Conservation (phyloP, 176 grass and related monocot genomes). For the Lolium rigidum region DNA sequence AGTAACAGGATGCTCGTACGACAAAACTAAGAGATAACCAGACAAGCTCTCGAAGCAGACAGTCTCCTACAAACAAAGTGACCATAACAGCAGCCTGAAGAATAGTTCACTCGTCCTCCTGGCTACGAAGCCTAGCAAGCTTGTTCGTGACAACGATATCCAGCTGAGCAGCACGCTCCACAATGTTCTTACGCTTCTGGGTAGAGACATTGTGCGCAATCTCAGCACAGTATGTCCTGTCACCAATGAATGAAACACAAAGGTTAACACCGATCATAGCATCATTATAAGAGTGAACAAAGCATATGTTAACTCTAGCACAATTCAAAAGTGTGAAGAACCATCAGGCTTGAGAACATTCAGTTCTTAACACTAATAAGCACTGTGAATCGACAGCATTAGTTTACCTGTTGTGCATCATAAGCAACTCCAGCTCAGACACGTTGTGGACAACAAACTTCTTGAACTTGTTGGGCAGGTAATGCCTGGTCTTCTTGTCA, state of each 20-base stretch:
- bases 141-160: conserved; percentile 86
- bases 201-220: conserved; percentile 80
- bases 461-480: conserved; percentile 88
- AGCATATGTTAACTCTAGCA: neutral
- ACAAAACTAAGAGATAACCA: neutral
- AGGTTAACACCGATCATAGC: neutral
- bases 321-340: neutral
- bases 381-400: neutral
- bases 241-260: neutral
- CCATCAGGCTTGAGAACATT: neutral
- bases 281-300: neutral
- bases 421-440: conserved; percentile 78
- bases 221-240: conserved; percentile 86
- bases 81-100: neutral
- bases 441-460: conserved; percentile 89
- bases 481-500: conserved; percentile 86
- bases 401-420: conserved; percentile 89
- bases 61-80: conserved; percentile 34
- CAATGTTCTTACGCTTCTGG: conserved; percentile 84
- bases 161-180: conserved; percentile 76
- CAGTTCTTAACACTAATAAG: neutral
- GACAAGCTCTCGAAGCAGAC: neutral
- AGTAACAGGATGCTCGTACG: neutral
- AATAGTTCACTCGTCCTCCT: conserved; percentile 77
- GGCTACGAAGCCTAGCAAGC: conserved; percentile 77